Evolutionary conservation across 495 filamentous ascomycete genomes (phyloP).

Genomic region (Cercophora scortea): DNA sequence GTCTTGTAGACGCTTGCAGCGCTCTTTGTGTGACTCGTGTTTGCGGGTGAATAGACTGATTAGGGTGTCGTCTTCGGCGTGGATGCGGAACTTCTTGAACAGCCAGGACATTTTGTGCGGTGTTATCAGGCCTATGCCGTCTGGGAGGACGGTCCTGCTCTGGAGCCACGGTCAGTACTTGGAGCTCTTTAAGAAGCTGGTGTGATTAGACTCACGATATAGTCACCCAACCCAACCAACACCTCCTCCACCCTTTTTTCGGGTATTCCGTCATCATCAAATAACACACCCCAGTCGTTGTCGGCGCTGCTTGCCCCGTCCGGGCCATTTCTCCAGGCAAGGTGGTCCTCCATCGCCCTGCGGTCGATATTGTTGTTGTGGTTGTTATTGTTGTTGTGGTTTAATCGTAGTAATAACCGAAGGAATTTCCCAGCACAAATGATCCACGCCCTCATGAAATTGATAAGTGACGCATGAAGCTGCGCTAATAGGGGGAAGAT

Average conservation of each 20-base stretch:
- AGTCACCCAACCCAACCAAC: conserved; percentile 66
- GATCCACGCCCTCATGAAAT: background rate
- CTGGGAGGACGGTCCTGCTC: too few species aligned
- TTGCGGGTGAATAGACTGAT: background rate
- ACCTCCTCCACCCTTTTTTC: conserved; percentile 64
- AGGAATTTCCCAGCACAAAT: background rate
- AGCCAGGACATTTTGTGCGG: too few species aligned
- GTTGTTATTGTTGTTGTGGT: background rate
- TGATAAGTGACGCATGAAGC: background rate
- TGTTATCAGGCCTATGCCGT: too few species aligned
- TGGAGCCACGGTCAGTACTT: background rate
- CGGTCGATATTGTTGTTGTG: background rate
- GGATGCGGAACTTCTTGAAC: too few species aligned
- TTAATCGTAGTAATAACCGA: too few species aligned
- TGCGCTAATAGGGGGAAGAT: background rate
- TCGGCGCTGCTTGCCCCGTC: conserved; percentile 7
- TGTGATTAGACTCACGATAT: conserved; percentile 52
- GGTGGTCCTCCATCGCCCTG: background rate
- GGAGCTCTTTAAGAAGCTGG: background rate
- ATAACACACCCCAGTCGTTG: conserved; percentile 69
- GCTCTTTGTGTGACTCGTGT: background rate
- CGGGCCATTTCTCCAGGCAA: conserved; percentile 9
- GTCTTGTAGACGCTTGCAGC: conserved; percentile 38
- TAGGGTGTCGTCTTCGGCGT: background rate
- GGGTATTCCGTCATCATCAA: conserved; percentile 58